phyloP scores from a whole-genome alignment of 2,329 filamentous ascomycete species.

The Colletotrichum liriopes region DNA sequence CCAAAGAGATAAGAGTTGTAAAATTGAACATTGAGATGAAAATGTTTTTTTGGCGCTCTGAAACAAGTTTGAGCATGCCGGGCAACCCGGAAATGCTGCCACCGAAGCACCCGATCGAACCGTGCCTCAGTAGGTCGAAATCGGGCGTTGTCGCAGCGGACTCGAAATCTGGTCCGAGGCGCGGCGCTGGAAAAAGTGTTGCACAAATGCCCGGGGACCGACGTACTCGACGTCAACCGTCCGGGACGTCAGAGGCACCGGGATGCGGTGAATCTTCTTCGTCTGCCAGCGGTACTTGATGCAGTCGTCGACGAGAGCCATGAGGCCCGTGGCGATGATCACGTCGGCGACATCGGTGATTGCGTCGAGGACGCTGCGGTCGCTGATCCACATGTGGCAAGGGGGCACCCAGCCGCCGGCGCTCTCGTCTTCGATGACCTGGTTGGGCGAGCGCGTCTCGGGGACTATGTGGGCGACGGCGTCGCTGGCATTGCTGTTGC shows the following conservation, averaged over 20 bases:
- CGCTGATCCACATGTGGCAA: conserved; percentile 91
- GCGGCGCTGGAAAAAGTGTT: conserved; percentile 59
- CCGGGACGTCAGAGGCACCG: conserved; percentile 53
- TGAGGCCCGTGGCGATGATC: conserved; percentile 90
- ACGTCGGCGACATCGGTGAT: conserved; percentile 89
- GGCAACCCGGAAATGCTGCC: no score
- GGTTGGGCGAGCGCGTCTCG: conserved; percentile 79
- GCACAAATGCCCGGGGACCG: conserved; percentile 54
- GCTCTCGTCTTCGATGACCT: conserved; percentile 79
- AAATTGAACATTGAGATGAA: neutral
- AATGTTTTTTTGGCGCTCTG: neutral
- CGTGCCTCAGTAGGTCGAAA: conserved; percentile 54
- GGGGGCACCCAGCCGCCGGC: conserved; percentile 93
- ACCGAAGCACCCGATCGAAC: neutral
- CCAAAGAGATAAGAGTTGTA: neutral
- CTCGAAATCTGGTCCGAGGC: conserved; percentile 57
- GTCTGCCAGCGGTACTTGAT: conserved; percentile 84
- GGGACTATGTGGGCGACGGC: conserved; percentile 89
- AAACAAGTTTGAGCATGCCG: neutral
- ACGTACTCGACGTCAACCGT: conserved; percentile 50
- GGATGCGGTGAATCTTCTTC: conserved; percentile 59
- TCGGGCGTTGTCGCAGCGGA: conserved; percentile 54
- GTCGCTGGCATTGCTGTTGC: conserved; percentile 60
- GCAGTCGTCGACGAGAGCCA: conserved; percentile 90
- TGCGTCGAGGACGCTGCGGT: conserved; percentile 77